A percentile compares a stretch with the other conserved stretches of the same genome.
Evolutionary conservation across 1,284 basidiomycete species (phyloP).

Genomic region (Omphalotus olearius): DNA sequence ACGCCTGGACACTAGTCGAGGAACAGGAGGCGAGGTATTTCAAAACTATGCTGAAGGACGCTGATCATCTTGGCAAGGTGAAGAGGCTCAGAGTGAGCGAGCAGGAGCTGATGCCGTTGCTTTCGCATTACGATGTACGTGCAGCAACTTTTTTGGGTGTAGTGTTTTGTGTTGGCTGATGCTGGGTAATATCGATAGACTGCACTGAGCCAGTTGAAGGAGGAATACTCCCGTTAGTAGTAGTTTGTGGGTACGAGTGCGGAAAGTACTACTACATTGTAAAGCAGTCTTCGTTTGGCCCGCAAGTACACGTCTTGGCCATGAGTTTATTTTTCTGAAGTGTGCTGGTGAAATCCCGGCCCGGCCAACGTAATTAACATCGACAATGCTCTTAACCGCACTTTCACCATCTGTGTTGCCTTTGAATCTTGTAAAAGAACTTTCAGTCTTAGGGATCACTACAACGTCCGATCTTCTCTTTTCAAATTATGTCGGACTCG

Average conservation of each 20-base stretch:
- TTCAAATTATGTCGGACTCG: not conserved
- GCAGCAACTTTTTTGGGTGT: not conserved
- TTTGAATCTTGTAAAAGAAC: not conserved
- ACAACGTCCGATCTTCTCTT: conserved; percentile 8
- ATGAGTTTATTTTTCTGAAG: too few relatives aligned
- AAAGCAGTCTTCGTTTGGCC: too few relatives aligned
- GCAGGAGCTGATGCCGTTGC: conserved; percentile 54
- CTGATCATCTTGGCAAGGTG: conserved; percentile 71
- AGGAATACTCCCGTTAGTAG: conserved; percentile 2
- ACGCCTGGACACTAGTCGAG: conserved; percentile 94
- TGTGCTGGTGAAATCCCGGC: too few relatives aligned
- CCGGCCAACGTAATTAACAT: too few relatives aligned
- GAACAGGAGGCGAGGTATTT: conserved; percentile 93
- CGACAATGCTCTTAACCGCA: not conserved
- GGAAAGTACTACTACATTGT: too few relatives aligned
- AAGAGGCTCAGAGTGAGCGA: conserved; percentile 70
- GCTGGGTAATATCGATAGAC: not conserved
- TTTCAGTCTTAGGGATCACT: not conserved
- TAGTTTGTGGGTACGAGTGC: not conserved
- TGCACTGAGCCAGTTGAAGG: conserved; percentile 6
- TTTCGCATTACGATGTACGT: conserved; percentile 63
- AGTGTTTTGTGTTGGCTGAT: not conserved
- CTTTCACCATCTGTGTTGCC: not conserved
- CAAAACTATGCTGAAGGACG: conserved; percentile 78
- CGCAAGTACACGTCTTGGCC: too few relatives aligned